Evolutionary conservation across 208 protist species (phyloP), one percentile per base, ranked within the genome.

Genomic region (Sergeia podlipaevii): DNA sequence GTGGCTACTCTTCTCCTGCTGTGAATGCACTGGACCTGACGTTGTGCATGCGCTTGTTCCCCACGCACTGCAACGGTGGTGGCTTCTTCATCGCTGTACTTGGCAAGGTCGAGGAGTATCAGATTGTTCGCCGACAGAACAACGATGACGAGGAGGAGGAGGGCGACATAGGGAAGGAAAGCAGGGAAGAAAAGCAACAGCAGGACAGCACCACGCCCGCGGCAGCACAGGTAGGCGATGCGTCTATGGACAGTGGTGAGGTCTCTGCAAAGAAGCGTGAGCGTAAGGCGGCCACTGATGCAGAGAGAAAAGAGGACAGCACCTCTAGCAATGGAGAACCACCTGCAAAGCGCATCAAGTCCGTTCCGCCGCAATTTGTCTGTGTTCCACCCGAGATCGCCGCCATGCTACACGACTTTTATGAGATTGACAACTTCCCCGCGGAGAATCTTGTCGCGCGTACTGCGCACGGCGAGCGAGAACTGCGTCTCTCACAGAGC

Each of bases 21-120:
- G 80, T 89, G 13, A 62, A 79, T 23, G 56, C n/a, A 15, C 43
- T 92, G 13, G 80, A 97, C 49, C 65, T 98, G 8, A 52, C 87
- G 30, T 62, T 74, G n/a, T 97, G 89, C 59, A 89, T 98, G 77
- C 85, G 97, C 21, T 60, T 99, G 7, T 79, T 98, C 30, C 97
- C 97, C 18, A 95, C 92, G 29, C 63, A 95, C 51, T 94, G 96
- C 67, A 86, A 98, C 45, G 97, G 91, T 42, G 97, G 97, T 34
- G 97, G 96, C 43, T 99, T 99, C 83, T 99, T 98, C 65, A 86
- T 99, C 17, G 95, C 97, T 6, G 91, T 98, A 24, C 66, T 99
- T 3, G 77, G 92, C 48, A 96, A 96, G 69, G 79, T 89, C 1
- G 70, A 37, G 13, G 76, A 88, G 53, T 93, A 78, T 60, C 51